These are phyloP conservation scores for Colletotrichum liriopes DNA, from an alignment of 2,329 filamentous ascomycete species.

Conservation along the genomic window DNA sequence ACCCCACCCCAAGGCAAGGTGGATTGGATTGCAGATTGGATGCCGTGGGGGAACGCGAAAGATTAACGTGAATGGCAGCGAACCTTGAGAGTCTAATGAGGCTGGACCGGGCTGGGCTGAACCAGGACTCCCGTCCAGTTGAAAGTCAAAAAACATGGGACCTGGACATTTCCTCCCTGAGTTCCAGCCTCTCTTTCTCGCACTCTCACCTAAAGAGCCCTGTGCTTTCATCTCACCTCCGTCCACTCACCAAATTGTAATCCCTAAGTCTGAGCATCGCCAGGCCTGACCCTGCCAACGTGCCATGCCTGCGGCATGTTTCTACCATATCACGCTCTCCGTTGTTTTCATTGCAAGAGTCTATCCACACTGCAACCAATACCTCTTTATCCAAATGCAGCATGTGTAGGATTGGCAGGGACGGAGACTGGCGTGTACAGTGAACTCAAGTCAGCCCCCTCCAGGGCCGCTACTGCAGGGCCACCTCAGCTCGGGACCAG, in stretches of 20 bases:
- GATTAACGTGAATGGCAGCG: neutral
- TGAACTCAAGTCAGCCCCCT: constrained; percentile 3
- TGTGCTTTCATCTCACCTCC: constrained; percentile 1
- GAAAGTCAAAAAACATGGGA: constrained; percentile 6
- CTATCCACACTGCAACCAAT: neutral
- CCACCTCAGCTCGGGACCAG: constrained; percentile 17
- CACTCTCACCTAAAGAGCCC: neutral
- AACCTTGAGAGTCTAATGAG: neutral
- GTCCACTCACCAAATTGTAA: neutral
- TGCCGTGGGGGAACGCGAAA: neutral
- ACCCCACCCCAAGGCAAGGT: constrained; percentile 1
- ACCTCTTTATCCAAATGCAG: neutral
- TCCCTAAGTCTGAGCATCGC: constrained; percentile 1
- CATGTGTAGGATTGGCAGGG: neutral
- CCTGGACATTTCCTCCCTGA: neutral
- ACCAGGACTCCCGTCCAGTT: constrained; percentile 4
- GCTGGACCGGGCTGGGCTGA: constrained; percentile 19
- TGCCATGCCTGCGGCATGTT: too few relatives aligned
- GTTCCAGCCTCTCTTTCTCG: neutral
- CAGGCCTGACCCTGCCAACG: constrained; percentile 9
- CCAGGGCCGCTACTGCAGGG: constrained; percentile 10
- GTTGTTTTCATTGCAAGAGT: neutral
- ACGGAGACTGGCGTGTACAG: neutral
- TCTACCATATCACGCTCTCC: neutral
- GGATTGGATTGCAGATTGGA: neutral